Base-by-base conservation (phyloP, 2,329 filamentous ascomycete species). In the Aureobasidium leucospermi region DNA sequence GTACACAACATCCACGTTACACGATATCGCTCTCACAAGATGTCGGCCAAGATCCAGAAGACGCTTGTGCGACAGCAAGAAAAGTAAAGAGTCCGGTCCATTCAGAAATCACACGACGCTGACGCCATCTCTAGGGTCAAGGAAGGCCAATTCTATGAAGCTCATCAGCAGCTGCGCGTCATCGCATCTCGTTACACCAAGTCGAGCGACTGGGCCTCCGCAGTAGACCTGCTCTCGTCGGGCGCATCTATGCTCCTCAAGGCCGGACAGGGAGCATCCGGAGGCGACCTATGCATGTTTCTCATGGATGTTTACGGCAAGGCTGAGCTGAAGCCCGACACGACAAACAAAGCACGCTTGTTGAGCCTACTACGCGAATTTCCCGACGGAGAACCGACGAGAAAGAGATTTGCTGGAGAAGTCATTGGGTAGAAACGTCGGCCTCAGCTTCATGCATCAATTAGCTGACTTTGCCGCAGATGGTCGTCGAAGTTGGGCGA, bases 151-250 rank as follows among this genome's bases (percentile, higher is more conserved):
- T 96, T 85, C 81, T 99, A 99, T 79, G 94, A 99, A 82, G 94
- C 94, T 61, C 93, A 97, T 77, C 94, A 99, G 75, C 94, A 99
- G 79, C 90, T 96, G 65, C 90, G 94, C 63, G 92, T 96, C 58
- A 93, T 96, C 66, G 92, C 92, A 62, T 88, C 90, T 41, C 91
- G 95, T 60, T 96, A 99, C 77, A 85, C 93, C 73, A 97, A 97
- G 78, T 82, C 87, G 45, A 79, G 83, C 63, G 93, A 93, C 81
- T 96, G 89, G 82, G 74, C 81, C 66, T 87, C 90, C 11, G 94
- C 95, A 49, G 87, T 91, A 71, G 89, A 96, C 66, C 88, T 97
- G 65, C 82, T 99, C 65, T 87, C 84, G 73, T 87, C 83, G 65
- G 94, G 96, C 63, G 88, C 93, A 1, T 86, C 89, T 66, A 86